Conservation (phyloP, 768 basidiomycete species). For the Austroboletus eburneus region DNA sequence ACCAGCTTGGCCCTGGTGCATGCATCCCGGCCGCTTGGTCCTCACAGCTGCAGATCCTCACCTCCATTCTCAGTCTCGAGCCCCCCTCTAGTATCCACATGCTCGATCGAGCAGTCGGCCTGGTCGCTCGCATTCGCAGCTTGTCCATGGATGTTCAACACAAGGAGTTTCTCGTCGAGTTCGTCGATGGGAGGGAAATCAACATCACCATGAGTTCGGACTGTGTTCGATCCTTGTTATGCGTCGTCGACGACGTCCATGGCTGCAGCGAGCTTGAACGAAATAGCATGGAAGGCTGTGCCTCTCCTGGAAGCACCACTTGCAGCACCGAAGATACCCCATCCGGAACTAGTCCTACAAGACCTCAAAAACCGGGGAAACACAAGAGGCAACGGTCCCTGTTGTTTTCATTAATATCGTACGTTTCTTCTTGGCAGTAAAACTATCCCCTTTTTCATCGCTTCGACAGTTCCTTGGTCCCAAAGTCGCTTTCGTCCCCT, state of each 20-base stretch:
- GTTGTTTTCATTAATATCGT: constrained; percentile 67
- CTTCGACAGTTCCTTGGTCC: constrained; percentile 25
- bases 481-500: constrained; percentile 29
- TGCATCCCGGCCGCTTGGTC: constrained; percentile 51
- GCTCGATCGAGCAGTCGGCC: constrained; percentile 56
- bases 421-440: constrained; percentile 7
- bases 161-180: constrained; percentile 46
- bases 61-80: constrained; percentile 44
- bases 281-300: constrained; percentile 30
- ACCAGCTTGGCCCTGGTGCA: constrained; percentile 28
- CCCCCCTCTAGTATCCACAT: constrained; percentile 51
- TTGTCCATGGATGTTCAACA: constrained; percentile 58
- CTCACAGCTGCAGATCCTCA: constrained; percentile 47
- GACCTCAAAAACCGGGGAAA: constrained; percentile 36
- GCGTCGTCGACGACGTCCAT: constrained; percentile 51
- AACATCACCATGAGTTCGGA: constrained; percentile 43
- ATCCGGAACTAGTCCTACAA: constrained; percentile 16
- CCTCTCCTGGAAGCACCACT: constrained; percentile 15
- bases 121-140: constrained; percentile 51
- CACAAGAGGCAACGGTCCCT: constrained; percentile 74
- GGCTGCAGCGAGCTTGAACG: constrained; percentile 38
- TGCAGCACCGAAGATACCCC: constrained; percentile 18
- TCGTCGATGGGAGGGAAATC: constrained; percentile 52
- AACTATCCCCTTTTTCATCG: constrained; percentile 1
- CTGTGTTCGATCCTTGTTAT: constrained; percentile 44